Evolutionary conservation across 345 rosid genomes (phyloP), one percentile per base, ranked within the genome.

Genomic region (Bruguiera gymnorhiza): DNA sequence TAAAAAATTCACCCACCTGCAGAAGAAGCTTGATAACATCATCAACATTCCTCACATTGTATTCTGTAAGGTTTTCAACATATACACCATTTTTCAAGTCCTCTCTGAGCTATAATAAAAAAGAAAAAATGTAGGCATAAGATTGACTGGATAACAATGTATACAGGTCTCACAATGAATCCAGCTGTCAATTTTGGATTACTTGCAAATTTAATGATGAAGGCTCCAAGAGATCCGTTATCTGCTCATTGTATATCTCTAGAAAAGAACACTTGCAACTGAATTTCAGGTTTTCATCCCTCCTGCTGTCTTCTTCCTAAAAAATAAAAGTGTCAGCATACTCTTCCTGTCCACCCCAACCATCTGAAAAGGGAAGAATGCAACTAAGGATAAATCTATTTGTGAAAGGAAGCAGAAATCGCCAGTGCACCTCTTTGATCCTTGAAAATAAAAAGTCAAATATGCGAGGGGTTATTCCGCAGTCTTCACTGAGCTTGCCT

Each of bases 211-310:
- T 94, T 69, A 84, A 85, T 21, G 93, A 89, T 24, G 92, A 87
- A 63, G 98, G 93, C 73, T 94, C 98, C 80, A 94, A 62, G 62
- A 94, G 89, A 77, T 94, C 97, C 3, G 89, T 94, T 67, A 88
- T 91, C 70, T 94, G 98, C 83, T 94, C 98, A 36, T 94, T 94
- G 76, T 94, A 91, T 76, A 94, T 87, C 87, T 94, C 96, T 67
- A 94, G 75, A 77, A 94, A 94, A 64, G 96, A 94, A 76, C 97
- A 91, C 78, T 89, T 89, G 85, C 98, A 89, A 72, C 88, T 86
- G 74, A 87, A 94, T 74, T 74, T 83, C 71, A 91, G 86, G 26
- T 83, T 88, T 73, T 94, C 95, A 68, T 88, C 86, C 71, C 81
- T 88, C 79, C 93, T 84, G 62, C 80, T 79, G 62, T 88, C 93